Percentiles rank a stretch among this genome's conserved stretches.
These are phyloP conservation scores for Auricularia heimuer DNA, from an alignment of 768 basidiomycete species.

Conservation along the genomic window DNA sequence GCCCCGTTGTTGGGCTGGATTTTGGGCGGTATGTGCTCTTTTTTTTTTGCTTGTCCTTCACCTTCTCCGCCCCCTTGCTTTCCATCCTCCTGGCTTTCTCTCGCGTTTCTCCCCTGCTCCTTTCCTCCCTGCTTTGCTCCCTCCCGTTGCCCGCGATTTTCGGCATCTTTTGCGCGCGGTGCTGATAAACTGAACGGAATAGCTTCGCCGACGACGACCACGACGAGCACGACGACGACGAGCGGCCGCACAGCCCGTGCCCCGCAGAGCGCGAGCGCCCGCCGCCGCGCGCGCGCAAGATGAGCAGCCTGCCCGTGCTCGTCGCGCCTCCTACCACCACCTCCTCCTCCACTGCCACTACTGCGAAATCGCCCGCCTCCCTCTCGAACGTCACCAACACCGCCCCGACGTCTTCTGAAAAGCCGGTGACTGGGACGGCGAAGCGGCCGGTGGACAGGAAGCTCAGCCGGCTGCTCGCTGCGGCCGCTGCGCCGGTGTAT, in stretches of 20 bases:
- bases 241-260: constrained; percentile 38
- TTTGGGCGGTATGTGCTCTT: constrained; percentile 41
- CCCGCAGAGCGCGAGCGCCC: constrained; percentile 19
- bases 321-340: not conserved
- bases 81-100: too few species aligned
- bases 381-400: not conserved
- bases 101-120: too few species aligned
- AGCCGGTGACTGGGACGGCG: not conserved
- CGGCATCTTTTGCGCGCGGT: too few species aligned
- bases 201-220: constrained; percentile 19
- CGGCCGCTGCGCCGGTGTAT: constrained; percentile 38
- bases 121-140: too few species aligned
- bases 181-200: too few species aligned
- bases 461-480: constrained; percentile 3
- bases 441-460: not conserved
- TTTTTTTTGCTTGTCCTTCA: too few species aligned
- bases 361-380: not conserved
- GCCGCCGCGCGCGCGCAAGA: not conserved
- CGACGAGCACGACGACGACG: constrained; percentile 16
- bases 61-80: too few species aligned
- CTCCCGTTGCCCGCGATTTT: too few species aligned
- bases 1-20: constrained; percentile 61
- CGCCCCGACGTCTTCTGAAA: not conserved
- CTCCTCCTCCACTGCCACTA: not conserved
- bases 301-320: not conserved